phyloP scores from a whole-genome alignment of 2,329 filamentous ascomycete genomes.

The Zymoseptoria passerinii region DNA sequence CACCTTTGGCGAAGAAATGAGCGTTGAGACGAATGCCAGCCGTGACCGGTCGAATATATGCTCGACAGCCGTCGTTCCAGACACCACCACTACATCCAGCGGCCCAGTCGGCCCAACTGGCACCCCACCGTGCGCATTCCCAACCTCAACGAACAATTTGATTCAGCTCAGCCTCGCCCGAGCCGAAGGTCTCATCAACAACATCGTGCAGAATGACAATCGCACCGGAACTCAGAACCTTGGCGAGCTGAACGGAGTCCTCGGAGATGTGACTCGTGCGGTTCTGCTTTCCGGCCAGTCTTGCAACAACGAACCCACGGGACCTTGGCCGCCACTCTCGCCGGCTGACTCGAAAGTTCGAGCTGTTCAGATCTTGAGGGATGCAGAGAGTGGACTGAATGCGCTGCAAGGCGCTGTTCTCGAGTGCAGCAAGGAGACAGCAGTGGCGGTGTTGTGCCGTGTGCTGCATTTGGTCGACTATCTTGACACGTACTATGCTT shows the following conservation, averaged over 20 bases:
- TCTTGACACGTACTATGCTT: conserved; percentile 6
- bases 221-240: conserved; percentile 7
- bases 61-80: not conserved
- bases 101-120: not conserved
- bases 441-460: conserved; percentile 7
- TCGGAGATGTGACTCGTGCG: conserved; percentile 8
- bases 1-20: conserved; percentile 5
- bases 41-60: conserved; percentile 5
- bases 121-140: conserved; percentile 4
- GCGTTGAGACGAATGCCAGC: conserved; percentile 2
- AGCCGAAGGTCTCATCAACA: conserved; percentile 9
- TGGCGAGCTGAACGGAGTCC: conserved; percentile 9
- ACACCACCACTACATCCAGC: not conserved
- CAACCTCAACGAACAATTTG: conserved; percentile 2
- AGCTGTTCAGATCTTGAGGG: conserved; percentile 9
- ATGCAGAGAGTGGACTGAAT: conserved; percentile 6
- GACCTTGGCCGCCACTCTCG: conserved; percentile 6
- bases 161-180: conserved; percentile 7
- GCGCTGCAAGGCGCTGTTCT: conserved; percentile 6
- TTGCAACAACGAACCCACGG: conserved; percentile 6
- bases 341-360: conserved; percentile 6
- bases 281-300: conserved; percentile 1
- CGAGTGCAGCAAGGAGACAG: conserved; percentile 3
- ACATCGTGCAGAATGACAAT: conserved; percentile 8
- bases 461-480: conserved; percentile 7